Evolutionary conservation across 306 rosid genomes (phyloP).

Genomic region (Oxytropis ochrocephala): DNA sequence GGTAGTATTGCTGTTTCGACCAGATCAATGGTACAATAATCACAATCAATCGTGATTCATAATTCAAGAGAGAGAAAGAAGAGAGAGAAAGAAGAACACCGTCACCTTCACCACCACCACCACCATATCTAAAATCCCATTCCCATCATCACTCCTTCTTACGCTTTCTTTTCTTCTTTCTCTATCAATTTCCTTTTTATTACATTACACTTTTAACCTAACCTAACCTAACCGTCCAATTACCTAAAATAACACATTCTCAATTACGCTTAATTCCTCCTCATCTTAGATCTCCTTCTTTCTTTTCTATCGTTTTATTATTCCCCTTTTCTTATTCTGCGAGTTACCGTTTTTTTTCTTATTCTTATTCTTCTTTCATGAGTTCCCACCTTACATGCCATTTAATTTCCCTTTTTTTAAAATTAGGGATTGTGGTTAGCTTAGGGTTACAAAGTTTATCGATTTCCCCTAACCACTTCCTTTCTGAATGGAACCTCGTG

Average conservation of each 20-base stretch:
- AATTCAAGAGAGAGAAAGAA: constrained; percentile 27
- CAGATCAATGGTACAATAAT: not conserved
- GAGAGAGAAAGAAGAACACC: not conserved
- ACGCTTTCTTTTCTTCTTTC: not conserved
- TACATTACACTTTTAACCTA: not conserved
- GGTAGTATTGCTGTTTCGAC: not conserved
- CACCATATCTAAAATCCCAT: constrained; percentile 9
- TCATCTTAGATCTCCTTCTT: constrained; percentile 29
- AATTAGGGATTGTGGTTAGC: constrained; percentile 14
- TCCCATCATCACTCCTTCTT: not conserved
- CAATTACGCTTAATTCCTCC: not conserved
- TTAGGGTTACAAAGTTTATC: constrained; percentile 37
- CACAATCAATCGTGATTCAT: not conserved
- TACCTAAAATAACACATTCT: not conserved
- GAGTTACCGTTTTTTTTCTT: not conserved
- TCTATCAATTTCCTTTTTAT: not conserved
- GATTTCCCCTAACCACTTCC: not conserved
- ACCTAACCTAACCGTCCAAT: constrained; percentile 35
- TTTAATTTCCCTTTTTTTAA: not conserved
- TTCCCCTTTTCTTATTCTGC: not conserved
- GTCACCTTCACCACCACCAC: not conserved
- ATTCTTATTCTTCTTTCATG: constrained; percentile 3
- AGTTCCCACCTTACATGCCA: constrained; percentile 1
- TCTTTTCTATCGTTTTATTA: not conserved
- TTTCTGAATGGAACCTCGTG: constrained; percentile 83